phyloP scores from a whole-genome alignment of 2,329 filamentous ascomycete genomes.

The Periglandula ipomoeae region DNA sequence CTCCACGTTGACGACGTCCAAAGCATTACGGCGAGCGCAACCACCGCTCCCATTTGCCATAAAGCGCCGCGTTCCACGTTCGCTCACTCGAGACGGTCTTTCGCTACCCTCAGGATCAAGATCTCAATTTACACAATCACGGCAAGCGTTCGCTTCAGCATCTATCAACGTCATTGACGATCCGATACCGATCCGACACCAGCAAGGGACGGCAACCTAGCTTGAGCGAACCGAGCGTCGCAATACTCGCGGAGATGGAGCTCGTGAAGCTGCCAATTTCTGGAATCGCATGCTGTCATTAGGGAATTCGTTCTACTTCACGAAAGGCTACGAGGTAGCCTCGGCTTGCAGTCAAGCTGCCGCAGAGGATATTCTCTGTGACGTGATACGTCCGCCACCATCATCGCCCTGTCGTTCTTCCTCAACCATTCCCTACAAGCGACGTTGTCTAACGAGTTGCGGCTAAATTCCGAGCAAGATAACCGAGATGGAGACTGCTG shows the following conservation, averaged over 20 bases:
- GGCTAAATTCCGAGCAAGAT: slow-evolving; percentile 13
- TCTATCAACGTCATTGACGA: not conserved
- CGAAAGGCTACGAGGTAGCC: slow-evolving; percentile 4
- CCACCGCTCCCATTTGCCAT: not conserved
- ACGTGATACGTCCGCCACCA: slow-evolving; percentile 10
- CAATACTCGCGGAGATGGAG: slow-evolving; percentile 31
- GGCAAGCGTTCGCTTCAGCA: not conserved
- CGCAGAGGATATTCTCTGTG: not conserved
- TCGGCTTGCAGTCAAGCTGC: slow-evolving; percentile 11
- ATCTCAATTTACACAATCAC: not conserved
- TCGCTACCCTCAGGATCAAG: not conserved
- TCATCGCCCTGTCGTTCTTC: slow-evolving; percentile 10
- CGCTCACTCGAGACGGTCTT: not conserved
- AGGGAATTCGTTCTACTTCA: not conserved
- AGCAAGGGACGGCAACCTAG: slow-evolving; percentile 1
- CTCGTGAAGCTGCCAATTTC: slow-evolving; percentile 17
- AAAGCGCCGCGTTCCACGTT: not conserved
- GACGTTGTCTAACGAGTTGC: slow-evolving; percentile 4
- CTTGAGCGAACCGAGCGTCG: slow-evolving; percentile 6
- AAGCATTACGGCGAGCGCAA: not conserved
- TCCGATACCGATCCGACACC: not conserved
- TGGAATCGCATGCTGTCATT: slow-evolving; percentile 12
- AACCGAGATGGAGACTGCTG: slow-evolving; percentile 52
- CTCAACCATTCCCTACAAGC: not conserved
- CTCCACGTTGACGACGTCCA: slow-evolving; percentile 4